Percentiles rank a stretch among this genome's conserved stretches.
These are phyloP conservation scores for Monilinia fructicola DNA, from an alignment of 2,329 filamentous ascomycete genomes.

Conservation along the genomic window DNA sequence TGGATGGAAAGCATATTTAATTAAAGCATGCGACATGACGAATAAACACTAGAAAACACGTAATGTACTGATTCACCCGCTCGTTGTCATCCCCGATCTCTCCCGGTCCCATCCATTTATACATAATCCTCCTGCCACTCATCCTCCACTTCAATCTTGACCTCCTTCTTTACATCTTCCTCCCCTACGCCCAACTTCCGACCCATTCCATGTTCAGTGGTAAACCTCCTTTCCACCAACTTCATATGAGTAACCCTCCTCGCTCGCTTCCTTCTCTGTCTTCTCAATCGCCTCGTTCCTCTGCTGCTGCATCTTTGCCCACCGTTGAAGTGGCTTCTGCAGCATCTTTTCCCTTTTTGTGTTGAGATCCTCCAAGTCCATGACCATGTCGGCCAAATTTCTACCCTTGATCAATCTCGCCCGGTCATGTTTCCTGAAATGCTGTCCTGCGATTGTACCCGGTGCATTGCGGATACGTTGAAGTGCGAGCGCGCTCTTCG, in stretches of 20 bases:
- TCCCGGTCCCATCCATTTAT: not conserved
- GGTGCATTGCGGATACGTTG: slow-evolving; percentile 16
- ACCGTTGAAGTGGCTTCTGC: not conserved
- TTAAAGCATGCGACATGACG: not conserved
- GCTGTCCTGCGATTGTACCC: not conserved
- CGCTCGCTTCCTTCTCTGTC: not conserved
- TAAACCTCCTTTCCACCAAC: slow-evolving; percentile 1
- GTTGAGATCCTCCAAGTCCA: slow-evolving; percentile 18
- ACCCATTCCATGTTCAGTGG: not conserved
- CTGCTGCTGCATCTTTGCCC: not conserved
- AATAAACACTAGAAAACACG: not conserved
- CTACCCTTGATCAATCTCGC: not conserved
- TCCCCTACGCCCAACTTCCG: not conserved
- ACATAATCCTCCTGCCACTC: slow-evolving; percentile 19
- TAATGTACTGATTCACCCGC: not conserved
- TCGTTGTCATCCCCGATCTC: not conserved
- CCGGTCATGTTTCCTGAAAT: not conserved
- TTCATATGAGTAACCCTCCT: slow-evolving; percentile 15
- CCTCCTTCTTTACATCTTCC: not conserved
- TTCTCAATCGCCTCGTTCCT: not conserved
- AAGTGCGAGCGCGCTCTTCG: not conserved
- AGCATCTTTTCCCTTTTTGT: not conserved
- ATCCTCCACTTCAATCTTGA: not conserved
- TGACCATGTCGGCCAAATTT: slow-evolving; percentile 11
- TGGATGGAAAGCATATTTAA: not conserved